Evolutionary conservation across 1,139 yeast genomes (phyloP).

Genomic region (Blastobotrys persicus): DNA sequence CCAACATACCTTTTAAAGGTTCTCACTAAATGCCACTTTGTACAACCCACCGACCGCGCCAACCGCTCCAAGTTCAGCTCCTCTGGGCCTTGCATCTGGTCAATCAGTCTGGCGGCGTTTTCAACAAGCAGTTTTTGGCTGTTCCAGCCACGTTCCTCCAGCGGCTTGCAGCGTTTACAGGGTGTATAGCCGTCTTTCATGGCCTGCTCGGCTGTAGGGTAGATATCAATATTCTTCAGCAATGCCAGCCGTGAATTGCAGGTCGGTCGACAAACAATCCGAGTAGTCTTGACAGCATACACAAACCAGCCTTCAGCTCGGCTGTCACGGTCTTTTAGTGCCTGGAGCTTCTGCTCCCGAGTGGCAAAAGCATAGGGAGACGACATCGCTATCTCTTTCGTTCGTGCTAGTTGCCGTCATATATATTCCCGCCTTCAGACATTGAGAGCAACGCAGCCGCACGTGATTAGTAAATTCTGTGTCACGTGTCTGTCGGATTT

Average conservation of each 20-base stretch:
- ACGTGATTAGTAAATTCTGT: too few species aligned
- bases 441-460: not conserved
- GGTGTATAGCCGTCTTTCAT: conserved; percentile 1
- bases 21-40: conserved; percentile 2
- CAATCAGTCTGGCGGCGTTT: not conserved
- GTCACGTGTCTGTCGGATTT: too few species aligned
- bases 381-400: not conserved
- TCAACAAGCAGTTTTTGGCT: not conserved
- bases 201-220: conserved; percentile 2
- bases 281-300: conserved; percentile 2
- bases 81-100: not conserved
- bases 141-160: not conserved
- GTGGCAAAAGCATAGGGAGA: not conserved
- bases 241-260: conserved; percentile 3
- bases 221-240: conserved; percentile 1
- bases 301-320: conserved; percentile 8
- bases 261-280: conserved; percentile 5
- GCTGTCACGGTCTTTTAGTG: conserved; percentile 1
- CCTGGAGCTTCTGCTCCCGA: conserved; percentile 1
- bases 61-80: not conserved
- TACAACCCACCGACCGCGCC: conserved; percentile 2
- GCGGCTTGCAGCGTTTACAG: conserved; percentile 2
- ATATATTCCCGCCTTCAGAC: not conserved
- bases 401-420: not conserved
- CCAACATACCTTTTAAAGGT: conserved; percentile 2